Evolutionary conservation across 371 early-diverging fungal species (phyloP), one percentile per base, ranked within the genome.

Genomic region (Actinomucor elegans): DNA sequence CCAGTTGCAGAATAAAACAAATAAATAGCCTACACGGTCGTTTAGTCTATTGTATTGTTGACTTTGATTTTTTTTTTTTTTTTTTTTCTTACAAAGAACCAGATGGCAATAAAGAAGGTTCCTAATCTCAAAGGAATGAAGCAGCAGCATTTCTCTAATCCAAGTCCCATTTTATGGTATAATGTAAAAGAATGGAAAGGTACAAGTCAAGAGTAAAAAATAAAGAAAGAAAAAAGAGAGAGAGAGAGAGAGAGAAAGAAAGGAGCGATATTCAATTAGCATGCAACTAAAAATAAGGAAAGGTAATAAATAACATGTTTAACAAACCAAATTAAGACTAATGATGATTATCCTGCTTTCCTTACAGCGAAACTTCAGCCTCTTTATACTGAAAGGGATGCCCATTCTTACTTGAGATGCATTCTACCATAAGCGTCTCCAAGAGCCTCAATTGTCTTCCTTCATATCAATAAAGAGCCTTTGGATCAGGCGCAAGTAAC

Each of bases 111-210:
- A 28, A 76, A 58, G 48, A 73, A 73, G 4, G 77, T 66, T 4
- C 73, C 77, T 28, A 71, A 60, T 47, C 77, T 55, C 18, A 76
- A 48, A 29, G 77, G 77, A 48, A 76, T 71, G 51, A 73, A 52
- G 51, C 77, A 70, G 31, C 77, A 76, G 32, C 77, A 76, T 56
- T 76, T 73, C 50, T 76, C 77, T 47, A 71, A 51, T 40, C 73
- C 71, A 20, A 74, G 40, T 38, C 75, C 69, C 75, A 74, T 74
- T 20, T 26, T 51, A 44, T 41, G 35, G 40, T 20, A 24, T 32
- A 37, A 34, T 47, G 52, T 18, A 0, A 45, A 48, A 34, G 48
- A 58, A 54, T 21, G 46, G 27, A 49, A 50, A 48, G 40, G 40
- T 29, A 41, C 33, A 28, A 27, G 48, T 29, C 42, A 44, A 52